Conservation (phyloP, 2,329 filamentous ascomycete species). For the Didymella pomorum region DNA sequence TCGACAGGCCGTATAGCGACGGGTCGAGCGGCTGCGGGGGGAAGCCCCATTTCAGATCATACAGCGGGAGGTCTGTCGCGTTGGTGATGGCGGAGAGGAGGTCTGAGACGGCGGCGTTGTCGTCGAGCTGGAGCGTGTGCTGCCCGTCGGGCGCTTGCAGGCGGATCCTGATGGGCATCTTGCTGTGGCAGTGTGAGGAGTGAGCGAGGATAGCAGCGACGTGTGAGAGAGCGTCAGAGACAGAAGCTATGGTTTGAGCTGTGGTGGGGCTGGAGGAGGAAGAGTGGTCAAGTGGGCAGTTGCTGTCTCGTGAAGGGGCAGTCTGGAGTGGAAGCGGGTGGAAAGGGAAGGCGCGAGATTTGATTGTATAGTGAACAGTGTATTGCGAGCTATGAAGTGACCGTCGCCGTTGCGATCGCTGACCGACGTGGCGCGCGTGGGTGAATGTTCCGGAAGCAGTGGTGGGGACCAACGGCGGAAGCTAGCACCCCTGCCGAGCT, state of each 20-base stretch:
- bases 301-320: neutral
- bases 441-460: slow-evolving; percentile 39
- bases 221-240: neutral
- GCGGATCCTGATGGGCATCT: slow-evolving; percentile 72
- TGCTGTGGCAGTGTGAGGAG: slow-evolving; percentile 17
- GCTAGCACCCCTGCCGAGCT: slow-evolving; percentile 22
- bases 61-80: slow-evolving; percentile 70
- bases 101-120: slow-evolving; percentile 70
- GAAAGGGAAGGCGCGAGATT: slow-evolving; percentile 1
- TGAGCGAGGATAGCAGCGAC: slow-evolving; percentile 23
- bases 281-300: neutral
- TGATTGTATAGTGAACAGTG: slow-evolving; percentile 11
- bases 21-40: slow-evolving; percentile 76
- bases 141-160: slow-evolving; percentile 78
- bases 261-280: slow-evolving; percentile 4
- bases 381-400: slow-evolving; percentile 6
- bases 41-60: slow-evolving; percentile 84
- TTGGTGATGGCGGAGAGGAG: slow-evolving; percentile 68
- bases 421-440: slow-evolving; percentile 24
- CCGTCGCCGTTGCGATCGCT: slow-evolving; percentile 8
- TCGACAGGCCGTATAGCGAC: slow-evolving; percentile 59
- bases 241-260: neutral
- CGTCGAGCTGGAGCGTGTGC: slow-evolving; percentile 72
- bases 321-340: neutral
- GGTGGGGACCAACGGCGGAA: slow-evolving; percentile 19